Percentiles rank a stretch among this genome's conserved stretches.
Evolutionary conservation across 2,329 filamentous ascomycete genomes (phyloP).

Genomic region (Colletotrichum phormii): DNA sequence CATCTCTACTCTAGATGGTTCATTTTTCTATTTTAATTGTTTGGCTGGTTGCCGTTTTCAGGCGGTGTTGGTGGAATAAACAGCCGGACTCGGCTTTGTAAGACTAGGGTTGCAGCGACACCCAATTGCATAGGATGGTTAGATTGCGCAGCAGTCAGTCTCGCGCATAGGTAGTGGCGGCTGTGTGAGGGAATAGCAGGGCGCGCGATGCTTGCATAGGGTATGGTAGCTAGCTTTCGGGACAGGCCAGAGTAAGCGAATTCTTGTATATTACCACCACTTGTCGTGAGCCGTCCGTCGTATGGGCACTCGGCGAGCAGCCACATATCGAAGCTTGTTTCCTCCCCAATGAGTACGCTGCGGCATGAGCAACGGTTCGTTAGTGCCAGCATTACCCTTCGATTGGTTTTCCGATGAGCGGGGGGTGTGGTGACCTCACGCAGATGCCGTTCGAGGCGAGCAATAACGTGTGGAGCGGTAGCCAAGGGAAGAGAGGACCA

Average conservation of each 20-base stretch:
- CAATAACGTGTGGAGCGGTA: background rate
- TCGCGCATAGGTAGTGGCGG: background rate
- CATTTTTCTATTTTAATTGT: background rate
- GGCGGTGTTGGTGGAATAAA: background rate
- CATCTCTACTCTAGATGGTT: constrained; percentile 37
- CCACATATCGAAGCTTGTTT: constrained; percentile 14
- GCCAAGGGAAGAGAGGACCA: constrained; percentile 11
- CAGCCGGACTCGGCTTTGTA: constrained; percentile 28
- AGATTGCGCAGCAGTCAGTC: constrained; percentile 18
- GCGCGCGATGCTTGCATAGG: constrained; percentile 10
- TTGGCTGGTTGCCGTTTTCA: background rate
- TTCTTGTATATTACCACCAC: constrained; percentile 30
- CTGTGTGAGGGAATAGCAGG: constrained; percentile 1
- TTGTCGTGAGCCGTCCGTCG: constrained; percentile 4
- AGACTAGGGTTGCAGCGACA: constrained; percentile 30
- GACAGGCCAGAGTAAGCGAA: constrained; percentile 5
- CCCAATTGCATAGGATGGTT: constrained; percentile 5
- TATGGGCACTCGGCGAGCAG: constrained; percentile 7
- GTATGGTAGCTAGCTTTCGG: constrained; percentile 17
- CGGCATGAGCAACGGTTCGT: background rate
- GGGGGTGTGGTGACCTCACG: constrained; percentile 11
- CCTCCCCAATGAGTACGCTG: background rate
- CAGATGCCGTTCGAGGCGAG: constrained; percentile 28
- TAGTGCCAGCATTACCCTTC: constrained; percentile 6
- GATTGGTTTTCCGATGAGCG: constrained; percentile 14